Conservation (phyloP, 371 early-diverging fungal genomes). For the Mortierella sp. region DNA sequence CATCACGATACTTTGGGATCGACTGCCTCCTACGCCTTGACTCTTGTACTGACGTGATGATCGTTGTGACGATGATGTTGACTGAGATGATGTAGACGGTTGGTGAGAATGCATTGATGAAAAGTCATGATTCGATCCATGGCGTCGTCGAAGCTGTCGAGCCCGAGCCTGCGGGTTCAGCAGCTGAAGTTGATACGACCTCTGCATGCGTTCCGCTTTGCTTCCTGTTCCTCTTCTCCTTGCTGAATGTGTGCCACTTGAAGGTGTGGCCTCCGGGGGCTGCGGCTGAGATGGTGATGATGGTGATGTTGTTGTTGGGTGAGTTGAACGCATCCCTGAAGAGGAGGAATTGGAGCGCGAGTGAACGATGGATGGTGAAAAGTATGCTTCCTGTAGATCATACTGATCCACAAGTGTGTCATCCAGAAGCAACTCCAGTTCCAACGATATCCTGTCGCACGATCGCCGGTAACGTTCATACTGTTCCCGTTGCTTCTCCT, state of each 20-base stretch:
- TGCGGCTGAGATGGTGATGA: neutral
- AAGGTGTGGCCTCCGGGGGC: neutral
- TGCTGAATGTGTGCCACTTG: neutral
- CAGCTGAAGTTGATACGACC: constrained; percentile 20
- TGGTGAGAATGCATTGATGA: neutral
- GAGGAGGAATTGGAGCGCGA: neutral
- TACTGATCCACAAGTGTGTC: constrained; percentile 20
- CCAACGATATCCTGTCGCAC: constrained; percentile 39
- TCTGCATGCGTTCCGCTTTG: constrained; percentile 23
- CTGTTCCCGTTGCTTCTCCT: constrained; percentile 50
- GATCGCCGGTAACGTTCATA: constrained; percentile 49
- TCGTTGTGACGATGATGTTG: neutral
- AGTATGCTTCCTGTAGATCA: constrained; percentile 4
- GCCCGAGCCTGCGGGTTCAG: constrained; percentile 24
- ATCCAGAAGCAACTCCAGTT: constrained; percentile 38
- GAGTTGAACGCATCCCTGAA: neutral
- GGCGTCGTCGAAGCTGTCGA: constrained; percentile 8
- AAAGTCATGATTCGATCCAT: neutral
- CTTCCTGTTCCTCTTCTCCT: constrained; percentile 1
- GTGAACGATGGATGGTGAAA: neutral
- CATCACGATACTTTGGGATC: constrained; percentile 28
- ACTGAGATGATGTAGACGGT: neutral
- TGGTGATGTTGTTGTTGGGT: neutral
- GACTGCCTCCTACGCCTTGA: constrained; percentile 36
- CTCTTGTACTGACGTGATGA: constrained; percentile 17